A percentile compares a stretch with the other conserved stretches of the same genome.
Evolutionary conservation across 1,139 yeast species (phyloP).

Genomic region (Torulaspora pretoriensis): DNA sequence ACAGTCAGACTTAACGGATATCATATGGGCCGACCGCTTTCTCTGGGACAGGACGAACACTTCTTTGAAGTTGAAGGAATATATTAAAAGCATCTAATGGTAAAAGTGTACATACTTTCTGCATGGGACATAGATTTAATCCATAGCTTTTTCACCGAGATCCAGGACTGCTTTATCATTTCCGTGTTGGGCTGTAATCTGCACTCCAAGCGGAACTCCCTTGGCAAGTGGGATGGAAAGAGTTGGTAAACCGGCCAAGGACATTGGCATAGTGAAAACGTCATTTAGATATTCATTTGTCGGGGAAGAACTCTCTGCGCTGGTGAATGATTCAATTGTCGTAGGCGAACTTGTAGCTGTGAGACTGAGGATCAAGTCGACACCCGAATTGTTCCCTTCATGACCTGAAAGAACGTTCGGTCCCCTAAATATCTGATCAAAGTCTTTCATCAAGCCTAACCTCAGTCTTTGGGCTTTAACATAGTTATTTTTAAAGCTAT

Average conservation of each 20-base stretch:
- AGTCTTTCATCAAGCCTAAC: constrained; percentile 54
- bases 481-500: constrained; percentile 69
- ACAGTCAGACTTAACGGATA: constrained; percentile 68
- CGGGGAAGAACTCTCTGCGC: constrained; percentile 42
- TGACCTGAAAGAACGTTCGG: constrained; percentile 43
- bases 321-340: constrained; percentile 42
- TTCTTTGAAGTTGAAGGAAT: constrained; percentile 19
- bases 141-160: constrained; percentile 17
- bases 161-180: constrained; percentile 63
- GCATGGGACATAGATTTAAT: neutral
- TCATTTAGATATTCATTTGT: constrained; percentile 73
- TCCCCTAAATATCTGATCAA: constrained; percentile 56
- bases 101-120: neutral
- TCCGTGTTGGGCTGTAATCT: constrained; percentile 82
- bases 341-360: constrained; percentile 65
- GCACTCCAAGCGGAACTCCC: constrained; percentile 58
- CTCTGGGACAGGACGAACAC: constrained; percentile 59
- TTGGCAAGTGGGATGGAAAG: constrained; percentile 58
- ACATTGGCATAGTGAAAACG: constrained; percentile 82
- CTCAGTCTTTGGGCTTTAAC: constrained; percentile 71
- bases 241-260: constrained; percentile 87
- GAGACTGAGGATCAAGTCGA: constrained; percentile 74
- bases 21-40: constrained; percentile 66
- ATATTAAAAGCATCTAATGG: constrained; percentile 4
- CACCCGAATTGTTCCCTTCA: constrained; percentile 34